These are phyloP conservation scores for Acanthamoeba healyi DNA, from an alignment of 208 protist genomes.

Conservation along the genomic window DNA sequence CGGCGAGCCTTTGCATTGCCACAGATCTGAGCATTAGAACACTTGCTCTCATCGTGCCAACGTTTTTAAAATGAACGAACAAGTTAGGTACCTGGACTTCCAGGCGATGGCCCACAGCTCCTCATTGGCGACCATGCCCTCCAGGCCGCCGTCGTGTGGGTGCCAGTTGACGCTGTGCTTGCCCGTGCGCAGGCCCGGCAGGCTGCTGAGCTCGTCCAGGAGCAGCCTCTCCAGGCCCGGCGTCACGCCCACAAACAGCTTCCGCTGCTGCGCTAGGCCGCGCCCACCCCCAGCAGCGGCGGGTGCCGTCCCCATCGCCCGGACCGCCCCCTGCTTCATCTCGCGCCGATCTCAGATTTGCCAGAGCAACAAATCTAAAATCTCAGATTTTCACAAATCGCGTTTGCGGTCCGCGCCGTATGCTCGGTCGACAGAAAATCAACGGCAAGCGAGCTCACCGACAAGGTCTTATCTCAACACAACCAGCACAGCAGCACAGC, in stretches of 20 bases:
- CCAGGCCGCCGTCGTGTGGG: slow-evolving; percentile 50
- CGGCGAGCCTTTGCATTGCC: background rate
- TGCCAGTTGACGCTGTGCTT: slow-evolving; percentile 55
- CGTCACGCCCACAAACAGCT: slow-evolving; percentile 52
- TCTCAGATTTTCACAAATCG: no score
- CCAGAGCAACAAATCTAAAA: no score
- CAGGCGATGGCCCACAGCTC: slow-evolving; percentile 59
- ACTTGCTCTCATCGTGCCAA: no score
- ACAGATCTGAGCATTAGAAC: background rate
- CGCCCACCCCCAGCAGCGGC: background rate
- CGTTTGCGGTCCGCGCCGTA: no score
- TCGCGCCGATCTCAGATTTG: no score
- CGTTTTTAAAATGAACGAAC: no score
- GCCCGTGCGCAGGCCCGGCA: slow-evolving; percentile 9
- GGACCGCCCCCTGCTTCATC: background rate
- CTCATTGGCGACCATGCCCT: slow-evolving; percentile 46
- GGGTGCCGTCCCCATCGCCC: background rate
- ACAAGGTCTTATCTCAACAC: no score
- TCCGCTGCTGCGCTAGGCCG: no score
- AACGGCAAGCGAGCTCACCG: no score
- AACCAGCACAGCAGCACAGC: no score
- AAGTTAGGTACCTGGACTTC: slow-evolving; percentile 2
- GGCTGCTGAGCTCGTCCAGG: background rate
- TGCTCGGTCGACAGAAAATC: no score
- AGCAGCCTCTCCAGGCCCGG: slow-evolving; percentile 47